phyloP scores from a whole-genome alignment of 73 alveolate species.

The Blepharisma stoltei region DNA sequence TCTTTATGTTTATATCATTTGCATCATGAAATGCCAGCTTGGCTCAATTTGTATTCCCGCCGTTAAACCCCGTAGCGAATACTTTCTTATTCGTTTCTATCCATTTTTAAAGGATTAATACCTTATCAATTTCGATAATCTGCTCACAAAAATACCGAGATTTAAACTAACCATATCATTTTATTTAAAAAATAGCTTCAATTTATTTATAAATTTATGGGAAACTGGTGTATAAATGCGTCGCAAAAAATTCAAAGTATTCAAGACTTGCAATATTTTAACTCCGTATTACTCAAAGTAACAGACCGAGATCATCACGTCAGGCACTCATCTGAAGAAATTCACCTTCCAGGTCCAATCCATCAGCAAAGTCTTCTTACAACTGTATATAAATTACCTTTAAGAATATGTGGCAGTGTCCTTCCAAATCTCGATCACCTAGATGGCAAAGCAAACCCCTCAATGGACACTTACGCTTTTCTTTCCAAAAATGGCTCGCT shows the following conservation, averaged over 20 bases:
- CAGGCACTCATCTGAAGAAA: background rate
- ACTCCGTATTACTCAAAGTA: background rate
- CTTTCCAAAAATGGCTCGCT: background rate
- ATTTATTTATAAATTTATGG: too few species aligned
- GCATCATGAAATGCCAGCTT: too few species aligned
- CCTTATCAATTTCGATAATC: too few species aligned
- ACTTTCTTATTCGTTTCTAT: too few species aligned
- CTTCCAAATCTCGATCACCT: constrained; percentile 9
- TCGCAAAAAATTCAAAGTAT: background rate
- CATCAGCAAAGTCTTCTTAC: background rate
- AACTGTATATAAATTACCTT: background rate
- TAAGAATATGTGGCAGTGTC: background rate
- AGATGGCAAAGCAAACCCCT: background rate
- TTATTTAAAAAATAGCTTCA: too few species aligned
- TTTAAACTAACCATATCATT: too few species aligned
- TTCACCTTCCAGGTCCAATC: background rate
- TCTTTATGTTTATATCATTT: too few species aligned
- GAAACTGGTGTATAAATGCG: background rate
- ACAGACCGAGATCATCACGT: constrained; percentile 3
- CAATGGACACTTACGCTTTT: background rate
- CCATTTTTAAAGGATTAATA: too few species aligned
- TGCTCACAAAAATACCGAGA: too few species aligned
- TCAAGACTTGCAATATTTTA: background rate
- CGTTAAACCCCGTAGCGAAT: too few species aligned
- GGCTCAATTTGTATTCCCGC: too few species aligned